A percentile compares a stretch with the other conserved stretches of the same genome.
phyloP scores from a whole-genome alignment of 345 rosid genomes.

The Cardiospermum halicacabum region DNA sequence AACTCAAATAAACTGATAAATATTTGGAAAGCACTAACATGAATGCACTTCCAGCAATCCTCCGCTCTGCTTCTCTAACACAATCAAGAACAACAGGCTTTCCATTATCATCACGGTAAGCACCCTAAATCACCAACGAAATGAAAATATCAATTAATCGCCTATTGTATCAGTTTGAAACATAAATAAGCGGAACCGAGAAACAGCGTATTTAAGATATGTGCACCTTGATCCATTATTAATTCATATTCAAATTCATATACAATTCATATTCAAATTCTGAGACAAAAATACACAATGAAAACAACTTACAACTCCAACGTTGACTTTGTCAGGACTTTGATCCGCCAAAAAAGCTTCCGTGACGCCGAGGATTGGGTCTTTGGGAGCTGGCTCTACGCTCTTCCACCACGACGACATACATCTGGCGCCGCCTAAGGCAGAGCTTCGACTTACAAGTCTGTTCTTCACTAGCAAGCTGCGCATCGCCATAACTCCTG shows the following conservation, averaged over 20 bases:
- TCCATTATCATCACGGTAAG: constrained; percentile 92
- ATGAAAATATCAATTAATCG: not conserved
- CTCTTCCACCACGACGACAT: constrained; percentile 87
- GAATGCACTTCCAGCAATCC: constrained; percentile 66
- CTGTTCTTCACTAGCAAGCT: constrained; percentile 26
- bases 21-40: constrained; percentile 40
- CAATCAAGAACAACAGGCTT: constrained; percentile 89
- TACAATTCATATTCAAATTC: not conserved
- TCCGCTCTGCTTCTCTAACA: constrained; percentile 89
- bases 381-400: constrained; percentile 90
- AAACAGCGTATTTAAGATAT: not conserved
- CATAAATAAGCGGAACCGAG: not conserved
- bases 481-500: constrained; percentile 24
- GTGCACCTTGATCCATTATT: not conserved
- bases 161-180: too few relatives aligned
- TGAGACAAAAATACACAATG: too few relatives aligned
- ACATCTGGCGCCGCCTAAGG: constrained; percentile 39
- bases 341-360: constrained; percentile 95
- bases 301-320: constrained; percentile 73
- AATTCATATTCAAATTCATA: not conserved
- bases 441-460: constrained; percentile 25
- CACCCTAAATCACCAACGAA: constrained; percentile 47
- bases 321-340: constrained; percentile 76
- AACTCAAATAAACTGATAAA: not conserved
- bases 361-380: constrained; percentile 95